Base-by-base conservation (phyloP, 2,329 filamentous ascomycete species). In the Aureobasidium sp. region DNA sequence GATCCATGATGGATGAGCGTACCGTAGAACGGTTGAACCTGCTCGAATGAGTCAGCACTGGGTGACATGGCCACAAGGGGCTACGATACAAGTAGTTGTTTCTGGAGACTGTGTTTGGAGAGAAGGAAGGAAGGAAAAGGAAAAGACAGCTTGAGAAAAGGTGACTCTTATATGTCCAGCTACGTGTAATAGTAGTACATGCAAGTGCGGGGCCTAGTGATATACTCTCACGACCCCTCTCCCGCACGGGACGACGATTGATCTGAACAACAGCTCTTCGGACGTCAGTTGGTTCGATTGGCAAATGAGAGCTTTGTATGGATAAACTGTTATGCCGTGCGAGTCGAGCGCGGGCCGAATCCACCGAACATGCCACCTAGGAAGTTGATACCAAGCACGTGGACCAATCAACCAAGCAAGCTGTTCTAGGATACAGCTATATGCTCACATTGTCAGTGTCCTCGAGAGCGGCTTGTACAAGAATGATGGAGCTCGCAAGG, bases 1-100 rank as follows among this genome's bases (percentile, higher is more conserved):
- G 62, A 63, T 63, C 63, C 61, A 61, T 64, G 51, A 36, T 58
- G 61, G 47, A 61, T 62, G 48, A 65, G 63, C 58, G 45, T 53
- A 56, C 51, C 45, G 44, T 37, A 34, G 37, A 31, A 52, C 39
- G 48, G 59, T 42, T 29, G 27, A 29, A 47, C 25, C 60, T 62
- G 49, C 39, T 34, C 31, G 45, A 31, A 25, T 5, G 57, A 48
- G 61, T 65, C 62, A 61, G 62, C 56, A 52, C 44, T 58, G 49
- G 11, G 25, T 45, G 25, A 17, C 58, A 45, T 44, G 27, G 48
- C 47, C 47, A 52, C 47, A 41, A 34, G 36, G 45, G 36, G 47
- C 51, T 62, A 59, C 41, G 36, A 55, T 64, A 48, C 48, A 61
- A 57, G 29, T 17, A 41, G 42, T 49, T 45, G 36, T 41, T 47